Evolutionary conservation across 176 grass and related monocot genomes (phyloP).

Genomic region (Chrysopogon serrulatus): DNA sequence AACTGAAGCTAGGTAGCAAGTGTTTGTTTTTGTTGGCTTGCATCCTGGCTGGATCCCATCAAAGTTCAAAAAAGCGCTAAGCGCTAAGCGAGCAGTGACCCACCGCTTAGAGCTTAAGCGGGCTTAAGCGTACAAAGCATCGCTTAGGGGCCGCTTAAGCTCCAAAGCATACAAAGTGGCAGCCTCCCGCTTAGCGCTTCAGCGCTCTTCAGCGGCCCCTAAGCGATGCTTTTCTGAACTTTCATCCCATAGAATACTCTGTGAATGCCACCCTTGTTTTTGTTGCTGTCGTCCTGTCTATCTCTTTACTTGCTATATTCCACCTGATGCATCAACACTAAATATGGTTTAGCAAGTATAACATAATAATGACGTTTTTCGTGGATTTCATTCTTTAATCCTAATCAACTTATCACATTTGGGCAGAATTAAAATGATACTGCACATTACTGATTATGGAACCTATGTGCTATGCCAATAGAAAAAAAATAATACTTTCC

Average conservation of each 20-base stretch:
- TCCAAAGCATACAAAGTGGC: no score
- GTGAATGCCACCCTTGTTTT: not conserved
- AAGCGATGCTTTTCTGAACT: no score
- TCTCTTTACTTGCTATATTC: not conserved
- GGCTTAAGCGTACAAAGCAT: no score
- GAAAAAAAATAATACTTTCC: not conserved
- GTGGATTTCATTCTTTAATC: not conserved
- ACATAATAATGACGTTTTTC: not conserved
- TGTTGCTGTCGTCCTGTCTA: not conserved
- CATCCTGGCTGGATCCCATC: not conserved
- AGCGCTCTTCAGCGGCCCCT: no score
- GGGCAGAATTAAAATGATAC: not conserved
- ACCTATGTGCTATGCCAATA: not conserved
- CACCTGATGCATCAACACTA: not conserved
- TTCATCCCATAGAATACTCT: not conserved
- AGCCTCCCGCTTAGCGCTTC: no score
- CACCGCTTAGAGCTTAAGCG: no score
- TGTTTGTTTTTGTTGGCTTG: not conserved
- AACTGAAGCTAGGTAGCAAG: not conserved
- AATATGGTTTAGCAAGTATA: not conserved
- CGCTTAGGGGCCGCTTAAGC: no score
- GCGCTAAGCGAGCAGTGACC: no score
- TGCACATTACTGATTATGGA: not conserved
- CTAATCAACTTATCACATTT: constrained; percentile 5
- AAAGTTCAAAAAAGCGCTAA: no score